Evolutionary conservation across 345 rosid species (phyloP).

Genomic region (Citrus sp.): DNA sequence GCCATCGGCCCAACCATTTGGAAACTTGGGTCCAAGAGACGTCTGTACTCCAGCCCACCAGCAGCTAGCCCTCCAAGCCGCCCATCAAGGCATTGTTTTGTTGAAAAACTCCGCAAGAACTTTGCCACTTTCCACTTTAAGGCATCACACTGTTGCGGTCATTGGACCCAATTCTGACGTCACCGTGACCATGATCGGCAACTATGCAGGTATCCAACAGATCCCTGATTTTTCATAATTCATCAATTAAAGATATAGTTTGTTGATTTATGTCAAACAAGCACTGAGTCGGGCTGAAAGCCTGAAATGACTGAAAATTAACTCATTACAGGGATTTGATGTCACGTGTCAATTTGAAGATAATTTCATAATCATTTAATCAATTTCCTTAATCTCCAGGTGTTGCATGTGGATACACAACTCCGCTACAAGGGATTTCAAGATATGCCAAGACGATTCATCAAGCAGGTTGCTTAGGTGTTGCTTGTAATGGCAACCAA

Average conservation of each 20-base stretch:
- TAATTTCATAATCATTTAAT: background rate
- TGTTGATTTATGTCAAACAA: too few relatives aligned
- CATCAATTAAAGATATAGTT: too few relatives aligned
- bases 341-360: background rate
- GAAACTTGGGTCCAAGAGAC: conserved; percentile 72
- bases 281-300: too few relatives aligned
- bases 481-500: conserved; percentile 45
- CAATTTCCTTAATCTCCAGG: conserved; percentile 29
- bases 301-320: too few relatives aligned
- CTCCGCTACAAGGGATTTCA: conserved; percentile 70
- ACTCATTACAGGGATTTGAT: background rate
- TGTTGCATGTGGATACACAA: conserved; percentile 63
- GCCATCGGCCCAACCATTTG: conserved; percentile 62
- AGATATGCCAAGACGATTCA: conserved; percentile 55
- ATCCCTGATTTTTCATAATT: too few relatives aligned
- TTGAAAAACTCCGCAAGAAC: conserved; percentile 48
- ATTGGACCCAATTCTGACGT: conserved; percentile 95
- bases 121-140: conserved; percentile 57
- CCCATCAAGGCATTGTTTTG: conserved; percentile 82
- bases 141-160: conserved; percentile 65
- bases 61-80: conserved; percentile 76
- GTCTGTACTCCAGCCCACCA: conserved; percentile 75
- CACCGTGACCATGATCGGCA: conserved; percentile 91
- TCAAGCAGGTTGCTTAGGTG: conserved; percentile 61
- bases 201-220: conserved; percentile 67